These are phyloP conservation scores for Globisporangium abappressorium DNA, from an alignment of 352 stramenopile genomes.

Conservation along the genomic window DNA sequence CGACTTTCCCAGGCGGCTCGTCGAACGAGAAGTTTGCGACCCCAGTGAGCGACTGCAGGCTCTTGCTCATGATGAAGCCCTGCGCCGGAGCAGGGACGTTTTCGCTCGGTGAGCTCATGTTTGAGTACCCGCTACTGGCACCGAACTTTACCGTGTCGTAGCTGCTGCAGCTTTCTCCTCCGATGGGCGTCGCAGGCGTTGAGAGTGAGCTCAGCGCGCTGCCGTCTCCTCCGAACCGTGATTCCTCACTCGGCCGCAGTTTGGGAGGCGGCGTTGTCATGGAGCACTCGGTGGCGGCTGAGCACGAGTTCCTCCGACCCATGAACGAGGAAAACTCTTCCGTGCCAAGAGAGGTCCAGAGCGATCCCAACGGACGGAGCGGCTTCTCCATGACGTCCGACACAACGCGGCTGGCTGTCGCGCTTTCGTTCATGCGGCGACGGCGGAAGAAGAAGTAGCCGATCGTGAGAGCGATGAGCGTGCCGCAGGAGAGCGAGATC, in stretches of 20 bases:
- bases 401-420: neutral
- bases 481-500: slow-evolving; percentile 19
- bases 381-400: slow-evolving; percentile 15
- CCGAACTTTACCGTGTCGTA: neutral
- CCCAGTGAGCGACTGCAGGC: slow-evolving; percentile 24
- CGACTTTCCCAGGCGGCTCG: slow-evolving; percentile 8
- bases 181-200: neutral
- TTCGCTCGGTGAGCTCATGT: slow-evolving; percentile 8
- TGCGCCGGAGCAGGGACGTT: neutral
- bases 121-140: neutral
- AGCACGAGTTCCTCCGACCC: neutral
- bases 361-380: slow-evolving; percentile 1
- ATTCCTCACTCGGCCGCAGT: neutral
- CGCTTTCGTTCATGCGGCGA: slow-evolving; percentile 5
- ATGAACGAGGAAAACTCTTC: slow-evolving; percentile 9
- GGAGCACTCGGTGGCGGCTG: slow-evolving; percentile 2
- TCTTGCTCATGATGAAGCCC: slow-evolving; percentile 29
- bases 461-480: slow-evolving; percentile 8
- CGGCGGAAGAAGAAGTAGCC: slow-evolving; percentile 14
- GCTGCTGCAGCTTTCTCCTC: neutral
- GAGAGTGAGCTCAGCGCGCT: neutral
- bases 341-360: slow-evolving; percentile 8
- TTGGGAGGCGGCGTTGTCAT: slow-evolving; percentile 13
- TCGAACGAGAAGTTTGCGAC: slow-evolving; percentile 19
- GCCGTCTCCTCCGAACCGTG: neutral